Percentiles rank a stretch among this genome's conserved stretches.
Conservation (phyloP, 176 grass and related monocot genomes). For the Carex cristatella region DNA sequence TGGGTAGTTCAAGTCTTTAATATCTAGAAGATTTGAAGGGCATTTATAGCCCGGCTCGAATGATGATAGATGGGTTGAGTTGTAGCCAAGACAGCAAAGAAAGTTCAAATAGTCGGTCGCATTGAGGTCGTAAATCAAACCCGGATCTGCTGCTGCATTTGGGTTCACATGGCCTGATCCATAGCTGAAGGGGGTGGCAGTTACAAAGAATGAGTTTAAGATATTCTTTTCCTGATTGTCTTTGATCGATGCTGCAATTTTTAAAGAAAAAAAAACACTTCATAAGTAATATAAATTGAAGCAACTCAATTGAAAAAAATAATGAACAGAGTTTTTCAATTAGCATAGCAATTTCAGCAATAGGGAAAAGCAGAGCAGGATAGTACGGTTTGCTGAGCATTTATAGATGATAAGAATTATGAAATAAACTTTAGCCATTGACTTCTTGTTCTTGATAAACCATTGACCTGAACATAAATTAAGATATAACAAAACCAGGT, state of each 20-base stretch:
- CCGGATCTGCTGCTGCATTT: slow-evolving; percentile 46
- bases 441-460: too few relatives aligned
- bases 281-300: not conserved
- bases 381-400: not conserved
- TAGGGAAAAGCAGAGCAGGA: not conserved
- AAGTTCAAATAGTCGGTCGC: slow-evolving; percentile 55
- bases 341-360: not conserved
- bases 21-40: slow-evolving; percentile 2
- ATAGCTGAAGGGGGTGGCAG: slow-evolving; percentile 53
- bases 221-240: slow-evolving; percentile 30
- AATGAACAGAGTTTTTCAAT: not conserved
- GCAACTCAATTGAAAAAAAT: not conserved
- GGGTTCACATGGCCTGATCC: slow-evolving; percentile 61
- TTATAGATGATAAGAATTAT: not conserved
- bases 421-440: not conserved
- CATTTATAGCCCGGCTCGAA: slow-evolving; percentile 44
- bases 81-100: slow-evolving; percentile 61
- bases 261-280: not conserved
- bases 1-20: slow-evolving; percentile 66
- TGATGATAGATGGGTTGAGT: slow-evolving; percentile 11
- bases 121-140: slow-evolving; percentile 59
- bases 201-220: slow-evolving; percentile 9
- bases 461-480: not conserved
- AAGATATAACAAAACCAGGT: too few relatives aligned
- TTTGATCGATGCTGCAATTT: slow-evolving; percentile 35